Evolutionary conservation across 2,329 filamentous ascomycete species (phyloP).

Genomic region (Botrytis cinerea): DNA sequence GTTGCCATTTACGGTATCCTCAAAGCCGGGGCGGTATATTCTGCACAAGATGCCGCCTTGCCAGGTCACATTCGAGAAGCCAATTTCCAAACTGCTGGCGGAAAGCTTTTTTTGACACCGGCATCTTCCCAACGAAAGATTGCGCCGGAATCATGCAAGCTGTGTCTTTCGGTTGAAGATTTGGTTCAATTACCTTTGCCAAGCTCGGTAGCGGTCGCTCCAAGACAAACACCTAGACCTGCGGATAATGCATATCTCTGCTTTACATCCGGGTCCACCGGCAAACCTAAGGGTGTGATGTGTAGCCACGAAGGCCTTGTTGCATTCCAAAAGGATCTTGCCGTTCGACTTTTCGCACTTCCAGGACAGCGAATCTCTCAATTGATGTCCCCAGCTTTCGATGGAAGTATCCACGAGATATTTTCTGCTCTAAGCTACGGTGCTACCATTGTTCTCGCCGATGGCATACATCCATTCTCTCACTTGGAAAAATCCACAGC

Average conservation of each 20-base stretch:
- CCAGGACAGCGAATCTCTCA: constrained; percentile 45
- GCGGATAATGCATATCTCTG: constrained; percentile 44
- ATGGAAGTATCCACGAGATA: constrained; percentile 46
- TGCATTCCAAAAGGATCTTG: constrained; percentile 42
- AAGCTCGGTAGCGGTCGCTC: background rate
- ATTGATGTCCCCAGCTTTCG: constrained; percentile 48
- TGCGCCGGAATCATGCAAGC: constrained; percentile 21
- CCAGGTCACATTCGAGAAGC: constrained; percentile 33
- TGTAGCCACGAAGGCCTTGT: constrained; percentile 44
- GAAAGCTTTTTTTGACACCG: constrained; percentile 38
- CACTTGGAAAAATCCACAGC: constrained; percentile 22
- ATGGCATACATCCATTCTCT: constrained; percentile 13
- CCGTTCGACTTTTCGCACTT: constrained; percentile 42
- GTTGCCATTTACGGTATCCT: constrained; percentile 43
- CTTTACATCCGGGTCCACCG: constrained; percentile 50
- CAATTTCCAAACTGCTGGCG: constrained; percentile 35
- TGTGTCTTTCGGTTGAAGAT: constrained; percentile 23
- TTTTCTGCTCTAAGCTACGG: constrained; percentile 23
- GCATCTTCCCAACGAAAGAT: constrained; percentile 19
- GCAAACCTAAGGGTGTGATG: constrained; percentile 47
- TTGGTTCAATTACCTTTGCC: constrained; percentile 14
- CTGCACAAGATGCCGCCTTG: constrained; percentile 37
- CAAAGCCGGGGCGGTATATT: constrained; percentile 42
- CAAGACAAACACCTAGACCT: background rate
- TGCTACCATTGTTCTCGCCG: background rate